These are phyloP conservation scores for Capronia americana DNA, from an alignment of 2,329 filamentous ascomycete genomes.

Conservation along the genomic window DNA sequence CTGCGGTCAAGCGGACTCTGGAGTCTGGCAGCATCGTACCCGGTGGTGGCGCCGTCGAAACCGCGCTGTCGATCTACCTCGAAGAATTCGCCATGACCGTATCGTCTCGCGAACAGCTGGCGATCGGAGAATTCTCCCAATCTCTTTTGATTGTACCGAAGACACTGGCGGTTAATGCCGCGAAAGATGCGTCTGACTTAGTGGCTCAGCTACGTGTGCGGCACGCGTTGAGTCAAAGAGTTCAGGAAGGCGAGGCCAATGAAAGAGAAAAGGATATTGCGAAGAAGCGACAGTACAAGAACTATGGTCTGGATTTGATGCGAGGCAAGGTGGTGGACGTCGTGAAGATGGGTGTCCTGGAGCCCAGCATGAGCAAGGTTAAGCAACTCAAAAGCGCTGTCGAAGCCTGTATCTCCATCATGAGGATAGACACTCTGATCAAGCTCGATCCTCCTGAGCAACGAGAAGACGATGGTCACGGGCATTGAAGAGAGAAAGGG, in stretches of 20 bases:
- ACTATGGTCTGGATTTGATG: slow-evolving; percentile 91
- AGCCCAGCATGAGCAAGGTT: slow-evolving; percentile 98
- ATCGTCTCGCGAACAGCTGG: slow-evolving; percentile 93
- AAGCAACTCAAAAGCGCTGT: slow-evolving; percentile 98
- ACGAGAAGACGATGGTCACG: slow-evolving; percentile 73
- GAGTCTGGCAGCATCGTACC: slow-evolving; percentile 97
- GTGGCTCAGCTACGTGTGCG: slow-evolving; percentile 93
- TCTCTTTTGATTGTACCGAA: slow-evolving; percentile 93
- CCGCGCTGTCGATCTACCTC: slow-evolving; percentile 97
- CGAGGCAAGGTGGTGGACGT: slow-evolving; percentile 92
- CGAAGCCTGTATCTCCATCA: slow-evolving; percentile 97
- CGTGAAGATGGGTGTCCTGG: slow-evolving; percentile 91
- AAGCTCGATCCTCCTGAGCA: slow-evolving; percentile 88
- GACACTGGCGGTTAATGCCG: slow-evolving; percentile 94
- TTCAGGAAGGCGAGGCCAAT: slow-evolving; percentile 75
- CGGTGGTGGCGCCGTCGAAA: slow-evolving; percentile 95
- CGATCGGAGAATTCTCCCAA: slow-evolving; percentile 96
- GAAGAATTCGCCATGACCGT: slow-evolving; percentile 99
- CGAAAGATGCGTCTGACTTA: slow-evolving; percentile 93
- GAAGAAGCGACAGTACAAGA: slow-evolving; percentile 97
- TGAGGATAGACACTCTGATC: slow-evolving; percentile 98
- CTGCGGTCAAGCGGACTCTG: slow-evolving; percentile 93
- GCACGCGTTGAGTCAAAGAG: slow-evolving; percentile 91
- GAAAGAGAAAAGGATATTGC: slow-evolving; percentile 88
- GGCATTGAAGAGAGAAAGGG: slow-evolving; percentile 30